Evolutionary conservation across 164 flowering plant genomes (phyloP).

Genomic region (Houttuynia cordata): DNA sequence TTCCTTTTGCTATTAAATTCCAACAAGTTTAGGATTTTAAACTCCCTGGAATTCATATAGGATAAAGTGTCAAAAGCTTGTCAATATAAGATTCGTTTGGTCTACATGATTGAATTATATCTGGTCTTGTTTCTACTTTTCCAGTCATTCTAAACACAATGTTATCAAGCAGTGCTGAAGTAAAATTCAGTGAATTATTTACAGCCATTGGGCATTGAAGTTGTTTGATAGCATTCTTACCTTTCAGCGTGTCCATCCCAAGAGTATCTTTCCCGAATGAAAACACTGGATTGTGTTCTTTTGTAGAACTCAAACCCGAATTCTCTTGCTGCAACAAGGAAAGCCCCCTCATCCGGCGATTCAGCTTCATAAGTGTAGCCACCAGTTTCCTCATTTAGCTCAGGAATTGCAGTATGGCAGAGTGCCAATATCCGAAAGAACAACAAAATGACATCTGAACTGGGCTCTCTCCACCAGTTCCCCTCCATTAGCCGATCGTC

Average conservation of each 20-base stretch:
- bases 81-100: no score
- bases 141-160: no score
- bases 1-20: slow-evolving; percentile 94
- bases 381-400: slow-evolving; percentile 40
- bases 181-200: neutral
- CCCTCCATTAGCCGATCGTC: slow-evolving; percentile 51
- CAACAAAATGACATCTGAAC: slow-evolving; percentile 21
- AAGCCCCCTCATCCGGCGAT: slow-evolving; percentile 79
- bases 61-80: neutral
- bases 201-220: neutral
- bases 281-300: slow-evolving; percentile 21
- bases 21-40: slow-evolving; percentile 62
- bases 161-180: neutral
- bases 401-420: slow-evolving; percentile 72
- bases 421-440: slow-evolving; percentile 47
- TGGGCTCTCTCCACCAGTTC: slow-evolving; percentile 22
- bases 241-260: neutral
- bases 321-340: slow-evolving; percentile 63
- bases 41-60: slow-evolving; percentile 44
- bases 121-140: no score
- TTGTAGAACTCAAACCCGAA: slow-evolving; percentile 56
- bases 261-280: neutral
- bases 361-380: slow-evolving; percentile 61
- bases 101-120: no score
- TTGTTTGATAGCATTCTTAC: neutral